Base-by-base conservation (phyloP, 225 moss, liverwort and hornwort species). In the Polytrichum commune region DNA sequence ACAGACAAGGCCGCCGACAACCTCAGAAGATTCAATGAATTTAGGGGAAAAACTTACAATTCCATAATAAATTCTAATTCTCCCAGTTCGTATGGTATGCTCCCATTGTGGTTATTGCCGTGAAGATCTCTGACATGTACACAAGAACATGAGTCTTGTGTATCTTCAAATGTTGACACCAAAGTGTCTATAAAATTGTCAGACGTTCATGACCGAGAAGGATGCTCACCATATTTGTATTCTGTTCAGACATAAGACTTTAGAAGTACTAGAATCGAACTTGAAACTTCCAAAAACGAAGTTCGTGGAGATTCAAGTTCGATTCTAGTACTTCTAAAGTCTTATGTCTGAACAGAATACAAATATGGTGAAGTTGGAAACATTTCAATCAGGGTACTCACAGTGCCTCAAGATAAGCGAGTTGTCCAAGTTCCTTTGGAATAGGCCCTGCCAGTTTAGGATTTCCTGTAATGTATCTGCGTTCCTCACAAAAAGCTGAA, bases 51-150 rank as follows among this genome's bases (percentile, higher is more conserved):
- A 58, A 56, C 72, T 30, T 73, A 77, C 77, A 77, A 9, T 19
- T 0, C 3, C 9, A 8, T 0, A 6, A 77, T 25, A 5, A 13
- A 0, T 13, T n/a, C 1, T 26, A 46, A 24, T 32, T 0, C 10
- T 27, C 78, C 73, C 1, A 73, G 4, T 55, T 73, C 61, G 65
- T 1, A 3, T 0, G 78, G 78, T 3, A 73, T 78, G 19, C 5
- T 64, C 57, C 23, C 73, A 13, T 16, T 29, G 6, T 73, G 29
- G 32, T 25, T 69, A 57, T 78, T 78, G 22, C 26, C 64, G 24
- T 64, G 78, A 33, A 78, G 28, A 73, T 78, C 78, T 53, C 78
- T 77, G 63, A 56, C 18, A 56, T 56, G 32, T 7, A 32, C 32
- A 6, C 32, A 32, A 32, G 6, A 32, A 32, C 7, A 32, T 32